Base-by-base conservation (phyloP, 164 flowering plant species). In the Hamamelis virginiana region DNA sequence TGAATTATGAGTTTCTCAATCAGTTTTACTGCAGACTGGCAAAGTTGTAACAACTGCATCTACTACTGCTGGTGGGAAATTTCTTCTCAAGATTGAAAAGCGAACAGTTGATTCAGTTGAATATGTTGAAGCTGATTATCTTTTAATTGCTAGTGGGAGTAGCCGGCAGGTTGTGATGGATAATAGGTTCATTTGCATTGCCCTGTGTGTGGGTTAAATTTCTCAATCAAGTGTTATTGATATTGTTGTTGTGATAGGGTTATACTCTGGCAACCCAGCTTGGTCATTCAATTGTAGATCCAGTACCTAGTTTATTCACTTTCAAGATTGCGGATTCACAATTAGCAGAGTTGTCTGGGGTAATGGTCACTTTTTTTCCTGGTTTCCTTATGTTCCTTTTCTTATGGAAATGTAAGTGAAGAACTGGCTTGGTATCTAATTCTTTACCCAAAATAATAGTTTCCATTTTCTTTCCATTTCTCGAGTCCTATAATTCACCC, bases 221-320 rank as follows among this genome's bases (percentile, higher is more conserved):
- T 46, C n/a, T 71, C 68, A 50, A 58, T 48, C n/a, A 57, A 26
- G 10, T 68, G 41, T 51, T 26, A 46, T 27, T 62, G 21, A 28
- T 62, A 21, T 61, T 53, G 64, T 58, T 41, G 26, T 68, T 61
- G 33, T 69, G 9, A 25, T 81, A 94, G 97, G 98, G 98, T 56
- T 77, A 86, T 72, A 68, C 67, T 70, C 87, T 95, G 70, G 97
- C 94, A 14, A 46, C 75, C 76, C 94, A 92, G 75, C 96, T 95
- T 77, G 98, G 97, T 69, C 97, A 95, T 84, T 91, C 97, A 2
- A 80, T 91, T 71, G 73, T 95, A 46, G 89, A 91, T 73, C 97
- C 97, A 41, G 85, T 91, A 12, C 97, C 97, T 28, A 95, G 97
- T 72, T 77, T 95, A 78, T 92, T 95, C 82, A 95, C 98, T 60